A percentile compares a stretch with the other conserved stretches of the same genome.
Evolutionary conservation across 108 stramenopile species (phyloP).

Genomic region (Nitzschia inconspicua): DNA sequence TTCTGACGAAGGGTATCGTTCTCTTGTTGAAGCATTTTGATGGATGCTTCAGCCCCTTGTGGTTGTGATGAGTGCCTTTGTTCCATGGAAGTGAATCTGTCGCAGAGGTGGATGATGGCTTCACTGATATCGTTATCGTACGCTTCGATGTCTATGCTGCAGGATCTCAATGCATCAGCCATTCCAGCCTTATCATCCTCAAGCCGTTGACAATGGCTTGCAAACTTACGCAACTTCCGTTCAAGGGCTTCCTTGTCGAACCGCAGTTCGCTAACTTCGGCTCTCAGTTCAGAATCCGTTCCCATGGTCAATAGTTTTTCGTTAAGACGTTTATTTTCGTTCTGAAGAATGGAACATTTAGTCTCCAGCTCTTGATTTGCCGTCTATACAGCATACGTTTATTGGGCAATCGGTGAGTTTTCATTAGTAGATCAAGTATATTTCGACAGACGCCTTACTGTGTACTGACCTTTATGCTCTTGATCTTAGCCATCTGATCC

Average conservation of each 20-base stretch:
- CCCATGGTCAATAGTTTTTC: constrained; percentile 2
- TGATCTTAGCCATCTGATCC: constrained; percentile 60
- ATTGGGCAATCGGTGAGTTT: background rate
- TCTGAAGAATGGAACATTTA: constrained; percentile 14
- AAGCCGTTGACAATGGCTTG: constrained; percentile 64
- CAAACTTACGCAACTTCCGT: constrained; percentile 76
- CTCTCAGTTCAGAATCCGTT: constrained; percentile 15
- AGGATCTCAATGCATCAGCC: constrained; percentile 37
- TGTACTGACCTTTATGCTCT: constrained; percentile 69
- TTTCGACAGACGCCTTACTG: background rate
- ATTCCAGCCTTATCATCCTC: constrained; percentile 72
- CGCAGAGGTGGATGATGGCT: constrained; percentile 55
- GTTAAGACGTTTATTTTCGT: constrained; percentile 17
- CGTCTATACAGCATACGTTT: constrained; percentile 4
- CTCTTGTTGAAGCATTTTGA: constrained; percentile 17
- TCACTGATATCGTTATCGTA: constrained; percentile 52
- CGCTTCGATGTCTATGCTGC: constrained; percentile 26
- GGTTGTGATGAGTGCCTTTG: constrained; percentile 38
- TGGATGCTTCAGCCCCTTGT: background rate
- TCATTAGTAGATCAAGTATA: background rate
- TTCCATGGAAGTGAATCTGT: constrained; percentile 58
- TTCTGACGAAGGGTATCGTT: constrained; percentile 34
- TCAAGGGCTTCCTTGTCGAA: constrained; percentile 74
- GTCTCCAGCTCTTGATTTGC: constrained; percentile 54
- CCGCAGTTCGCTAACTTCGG: constrained; percentile 47